These are phyloP conservation scores for Scheffersomyces ergatensis DNA, from an alignment of 805 yeast species.

Conservation along the genomic window DNA sequence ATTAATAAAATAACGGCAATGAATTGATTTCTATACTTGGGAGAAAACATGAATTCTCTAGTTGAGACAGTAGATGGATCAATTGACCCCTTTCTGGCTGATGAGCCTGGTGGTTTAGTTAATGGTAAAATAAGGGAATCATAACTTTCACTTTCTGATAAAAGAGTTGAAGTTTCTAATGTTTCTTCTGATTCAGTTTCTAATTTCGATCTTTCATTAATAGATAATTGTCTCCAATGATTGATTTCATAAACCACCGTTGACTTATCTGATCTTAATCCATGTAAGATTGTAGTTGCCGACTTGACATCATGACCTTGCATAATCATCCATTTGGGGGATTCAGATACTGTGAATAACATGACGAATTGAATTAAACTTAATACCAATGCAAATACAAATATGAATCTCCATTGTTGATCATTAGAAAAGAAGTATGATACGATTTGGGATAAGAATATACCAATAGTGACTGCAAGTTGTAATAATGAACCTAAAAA, in stretches of 20 bases:
- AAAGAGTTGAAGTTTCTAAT: constrained; percentile 3
- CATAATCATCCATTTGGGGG: constrained; percentile 43
- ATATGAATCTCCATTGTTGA: constrained; percentile 36
- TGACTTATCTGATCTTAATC: constrained; percentile 25
- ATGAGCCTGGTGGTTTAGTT: neutral
- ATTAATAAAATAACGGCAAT: constrained; percentile 31
- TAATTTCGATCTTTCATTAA: neutral
- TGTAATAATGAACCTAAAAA: constrained; percentile 38
- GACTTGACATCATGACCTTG: constrained; percentile 21
- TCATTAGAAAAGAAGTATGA: constrained; percentile 33
- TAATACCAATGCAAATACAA: constrained; percentile 20
- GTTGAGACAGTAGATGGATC: constrained; percentile 22
- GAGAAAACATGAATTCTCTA: constrained; percentile 16
- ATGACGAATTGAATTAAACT: constrained; percentile 26
- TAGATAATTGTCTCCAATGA: constrained; percentile 32
- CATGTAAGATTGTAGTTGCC: constrained; percentile 27
- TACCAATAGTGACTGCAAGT: constrained; percentile 37
- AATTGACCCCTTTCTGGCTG: constrained; percentile 25
- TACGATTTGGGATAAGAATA: constrained; percentile 31
- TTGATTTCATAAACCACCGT: constrained; percentile 32
- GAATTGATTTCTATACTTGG: constrained; percentile 19
- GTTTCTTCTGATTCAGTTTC: constrained; percentile 6
- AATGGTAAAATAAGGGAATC: constrained; percentile 3
- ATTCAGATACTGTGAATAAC: constrained; percentile 35
- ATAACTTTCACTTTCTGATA: constrained; percentile 1